Conservation (phyloP, 2,329 filamentous ascomycete genomes). For the Colletotrichum plurivorum region DNA sequence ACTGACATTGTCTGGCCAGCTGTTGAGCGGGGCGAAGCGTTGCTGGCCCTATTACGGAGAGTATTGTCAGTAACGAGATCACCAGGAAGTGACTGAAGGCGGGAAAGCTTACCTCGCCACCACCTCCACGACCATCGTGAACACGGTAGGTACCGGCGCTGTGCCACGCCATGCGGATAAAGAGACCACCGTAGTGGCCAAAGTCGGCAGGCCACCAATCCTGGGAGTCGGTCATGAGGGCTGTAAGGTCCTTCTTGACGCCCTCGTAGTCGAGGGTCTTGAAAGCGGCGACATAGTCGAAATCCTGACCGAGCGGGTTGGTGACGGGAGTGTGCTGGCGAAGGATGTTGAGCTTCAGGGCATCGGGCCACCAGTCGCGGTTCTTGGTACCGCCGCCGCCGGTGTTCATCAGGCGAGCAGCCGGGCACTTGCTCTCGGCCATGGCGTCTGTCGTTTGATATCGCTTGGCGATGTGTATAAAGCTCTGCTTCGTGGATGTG, state of each 20-base stretch:
- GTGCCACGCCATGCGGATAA: slow-evolving; percentile 88
- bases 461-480: no score
- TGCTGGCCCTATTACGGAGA: slow-evolving; percentile 72
- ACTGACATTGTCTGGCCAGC: slow-evolving; percentile 84
- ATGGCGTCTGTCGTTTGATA: no score
- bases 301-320: slow-evolving; percentile 76
- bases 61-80: neutral
- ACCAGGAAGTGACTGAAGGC: neutral
- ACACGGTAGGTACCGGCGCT: slow-evolving; percentile 84
- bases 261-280: slow-evolving; percentile 78
- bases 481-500: no score
- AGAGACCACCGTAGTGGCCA: slow-evolving; percentile 85
- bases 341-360: slow-evolving; percentile 78
- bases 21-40: slow-evolving; percentile 85
- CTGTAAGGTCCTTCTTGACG: slow-evolving; percentile 80
- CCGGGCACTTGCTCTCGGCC: no score
- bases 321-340: slow-evolving; percentile 76
- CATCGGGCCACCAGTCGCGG: slow-evolving; percentile 81
- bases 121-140: slow-evolving; percentile 81
- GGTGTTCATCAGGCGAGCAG: slow-evolving; percentile 49
- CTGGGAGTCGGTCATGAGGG: slow-evolving; percentile 83
- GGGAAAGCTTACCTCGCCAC: slow-evolving; percentile 63
- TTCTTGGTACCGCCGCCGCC: slow-evolving; percentile 77
- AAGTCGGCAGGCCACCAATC: slow-evolving; percentile 88
- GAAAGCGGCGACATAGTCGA: slow-evolving; percentile 81